Evolutionary conservation across 148 eudicot species (phyloP), one percentile per base, ranked within the genome.

Genomic region (Linanthus parryae): DNA sequence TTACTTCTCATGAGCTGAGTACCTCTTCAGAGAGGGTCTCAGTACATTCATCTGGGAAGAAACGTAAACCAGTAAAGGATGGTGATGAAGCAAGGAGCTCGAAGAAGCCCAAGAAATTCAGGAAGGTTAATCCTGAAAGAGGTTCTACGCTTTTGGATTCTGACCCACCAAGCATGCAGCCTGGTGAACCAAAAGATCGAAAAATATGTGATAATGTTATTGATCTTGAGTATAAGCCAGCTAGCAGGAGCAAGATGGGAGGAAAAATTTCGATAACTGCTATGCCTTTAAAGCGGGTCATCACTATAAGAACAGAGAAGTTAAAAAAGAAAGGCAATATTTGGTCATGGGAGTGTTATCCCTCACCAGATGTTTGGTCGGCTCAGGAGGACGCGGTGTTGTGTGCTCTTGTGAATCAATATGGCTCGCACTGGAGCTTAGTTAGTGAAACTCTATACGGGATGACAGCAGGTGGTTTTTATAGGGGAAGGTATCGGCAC

Each of bases 361-460:
- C 96, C 14, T 66, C 73, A 13, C 96, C 95, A 23, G 99, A 88
- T 80, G 50, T 62, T 59, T 94, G 99, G 99, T 63, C 71, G 69
- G 82, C 88, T 2, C 77, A 70, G 48, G 99, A 94, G 76, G 99
- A 94, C 66, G 96, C 95, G 0, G 59, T 79, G 22, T 59, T 94
- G 54, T 94, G 96, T 78, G 96, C 95, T 59, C 61, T 76, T 68
- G 85, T 94, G 20, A 95, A 94, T 64, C 95, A 94, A 66, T 94
- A 84, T 68, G 96, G 95, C 26, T 72, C 91, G 10, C 75, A 88
- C 63, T 94, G 99, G 99, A 74, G 76, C 71, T 80, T 94, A 65
- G 95, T 73, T 31, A 94, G 96, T 71, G 99, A 94, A 52, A 59
- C 70, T 27, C 62, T 94, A 41, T 78, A 84, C 72, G 91, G 84